Conservation (phyloP, 306 rosid genomes). For the Lathyrus aphaca region DNA sequence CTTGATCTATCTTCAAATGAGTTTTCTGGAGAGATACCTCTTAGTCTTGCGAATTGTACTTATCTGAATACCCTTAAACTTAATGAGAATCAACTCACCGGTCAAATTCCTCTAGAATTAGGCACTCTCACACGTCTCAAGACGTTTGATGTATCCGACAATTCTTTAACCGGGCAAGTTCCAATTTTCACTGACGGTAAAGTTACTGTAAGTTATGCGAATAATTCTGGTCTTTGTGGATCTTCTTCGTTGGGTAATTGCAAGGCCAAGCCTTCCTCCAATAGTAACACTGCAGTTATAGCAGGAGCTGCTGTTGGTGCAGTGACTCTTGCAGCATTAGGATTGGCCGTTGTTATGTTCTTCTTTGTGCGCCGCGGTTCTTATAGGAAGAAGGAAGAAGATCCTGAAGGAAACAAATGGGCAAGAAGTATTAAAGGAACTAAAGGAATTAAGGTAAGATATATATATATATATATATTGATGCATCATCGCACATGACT, state of each 20-base stretch:
- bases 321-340: constrained; percentile 57
- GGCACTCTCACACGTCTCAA: constrained; percentile 50
- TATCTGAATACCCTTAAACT: constrained; percentile 69
- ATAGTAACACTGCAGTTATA: constrained; percentile 57
- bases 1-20: constrained; percentile 77
- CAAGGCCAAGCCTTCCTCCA: constrained; percentile 31
- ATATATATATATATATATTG: constrained; percentile 29
- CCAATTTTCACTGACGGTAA: constrained; percentile 15
- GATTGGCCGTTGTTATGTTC: constrained; percentile 54
- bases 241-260: constrained; percentile 19
- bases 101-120: constrained; percentile 60
- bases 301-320: constrained; percentile 83
- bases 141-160: constrained; percentile 53
- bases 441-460: constrained; percentile 76
- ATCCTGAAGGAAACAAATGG: constrained; percentile 96
- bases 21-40: constrained; percentile 66
- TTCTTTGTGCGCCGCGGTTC: constrained; percentile 66
- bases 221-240: constrained; percentile 77
- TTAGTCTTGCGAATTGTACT: constrained; percentile 39
- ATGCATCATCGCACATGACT: neutral
- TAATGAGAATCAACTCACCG: constrained; percentile 59
- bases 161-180: constrained; percentile 65
- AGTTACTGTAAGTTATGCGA: constrained; percentile 34
- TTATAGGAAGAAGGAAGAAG: constrained; percentile 72
- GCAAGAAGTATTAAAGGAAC: constrained; percentile 79